Evolutionary conservation across 169 alveolate genomes (phyloP).

Genomic region (Cryptosporidium bovis): DNA sequence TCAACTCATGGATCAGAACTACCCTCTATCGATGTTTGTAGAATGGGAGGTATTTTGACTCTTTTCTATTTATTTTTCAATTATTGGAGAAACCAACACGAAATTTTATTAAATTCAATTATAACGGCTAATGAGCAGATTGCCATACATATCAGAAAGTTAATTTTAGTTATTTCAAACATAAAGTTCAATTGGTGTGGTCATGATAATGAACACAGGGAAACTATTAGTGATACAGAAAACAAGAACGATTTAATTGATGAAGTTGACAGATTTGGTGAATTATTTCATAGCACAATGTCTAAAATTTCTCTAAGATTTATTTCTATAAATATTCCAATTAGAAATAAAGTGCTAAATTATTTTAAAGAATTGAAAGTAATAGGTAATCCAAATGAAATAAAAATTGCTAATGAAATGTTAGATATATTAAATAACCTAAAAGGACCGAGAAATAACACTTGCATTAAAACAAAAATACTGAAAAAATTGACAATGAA

Average conservation of each 20-base stretch:
- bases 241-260: background rate
- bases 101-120: slow-evolving; percentile 17
- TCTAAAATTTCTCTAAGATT: slow-evolving; percentile 1
- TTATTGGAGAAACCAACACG: slow-evolving; percentile 55
- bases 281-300: slow-evolving; percentile 9
- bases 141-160: background rate
- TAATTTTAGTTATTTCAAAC: background rate
- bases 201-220: background rate
- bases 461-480: background rate
- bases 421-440: slow-evolving; percentile 3
- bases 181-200: slow-evolving; percentile 16
- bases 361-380: slow-evolving; percentile 14
- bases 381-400: background rate
- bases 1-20: slow-evolving; percentile 69
- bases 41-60: slow-evolving; percentile 49
- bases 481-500: slow-evolving; percentile 18
- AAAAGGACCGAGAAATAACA: background rate
- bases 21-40: slow-evolving; percentile 58
- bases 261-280: background rate
- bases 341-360: slow-evolving; percentile 21
- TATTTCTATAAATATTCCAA: slow-evolving; percentile 1
- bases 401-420: slow-evolving; percentile 18
- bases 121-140: background rate
- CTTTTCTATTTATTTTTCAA: slow-evolving; percentile 26
- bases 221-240: too few relatives aligned